Evolutionary conservation across 1,139 yeast genomes (phyloP).

Genomic region (Suhomyces bokatorum): DNA sequence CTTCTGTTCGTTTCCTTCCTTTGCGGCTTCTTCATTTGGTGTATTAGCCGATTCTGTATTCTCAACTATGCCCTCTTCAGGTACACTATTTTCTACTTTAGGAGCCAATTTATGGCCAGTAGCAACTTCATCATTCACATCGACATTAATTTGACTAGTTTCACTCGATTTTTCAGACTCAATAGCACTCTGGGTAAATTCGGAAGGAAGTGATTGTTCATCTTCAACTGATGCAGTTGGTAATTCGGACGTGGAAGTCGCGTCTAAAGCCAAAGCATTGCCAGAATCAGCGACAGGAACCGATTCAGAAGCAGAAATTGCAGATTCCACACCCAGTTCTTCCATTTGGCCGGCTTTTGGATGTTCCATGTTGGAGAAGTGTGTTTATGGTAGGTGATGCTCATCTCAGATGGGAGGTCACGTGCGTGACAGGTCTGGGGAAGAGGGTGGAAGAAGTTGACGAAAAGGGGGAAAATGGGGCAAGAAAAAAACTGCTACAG

Average conservation of each 20-base stretch:
- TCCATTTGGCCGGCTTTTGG: not conserved
- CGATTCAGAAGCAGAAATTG: not conserved
- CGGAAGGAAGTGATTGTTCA: not conserved
- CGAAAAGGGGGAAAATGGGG: no score
- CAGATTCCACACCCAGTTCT: not conserved
- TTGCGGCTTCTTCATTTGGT: not conserved
- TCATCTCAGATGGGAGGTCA: slow-evolving; percentile 3
- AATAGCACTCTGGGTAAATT: not conserved
- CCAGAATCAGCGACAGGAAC: not conserved
- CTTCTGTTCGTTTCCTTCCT: no score
- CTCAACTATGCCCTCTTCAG: not conserved
- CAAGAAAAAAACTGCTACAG: no score
- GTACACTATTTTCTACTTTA: not conserved
- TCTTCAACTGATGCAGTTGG: not conserved
- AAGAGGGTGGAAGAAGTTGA: not conserved
- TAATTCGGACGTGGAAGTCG: not conserved
- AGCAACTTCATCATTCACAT: not conserved
- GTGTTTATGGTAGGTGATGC: slow-evolving; percentile 6
- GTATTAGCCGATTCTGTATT: not conserved
- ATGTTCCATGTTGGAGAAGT: not conserved
- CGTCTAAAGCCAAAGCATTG: not conserved
- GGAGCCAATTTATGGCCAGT: not conserved
- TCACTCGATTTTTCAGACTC: not conserved
- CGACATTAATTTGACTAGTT: no score
- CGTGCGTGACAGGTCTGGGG: not conserved